Evolutionary conservation across 1,139 yeast genomes (phyloP).

Genomic region (Debaryomycetaceae sp.): DNA sequence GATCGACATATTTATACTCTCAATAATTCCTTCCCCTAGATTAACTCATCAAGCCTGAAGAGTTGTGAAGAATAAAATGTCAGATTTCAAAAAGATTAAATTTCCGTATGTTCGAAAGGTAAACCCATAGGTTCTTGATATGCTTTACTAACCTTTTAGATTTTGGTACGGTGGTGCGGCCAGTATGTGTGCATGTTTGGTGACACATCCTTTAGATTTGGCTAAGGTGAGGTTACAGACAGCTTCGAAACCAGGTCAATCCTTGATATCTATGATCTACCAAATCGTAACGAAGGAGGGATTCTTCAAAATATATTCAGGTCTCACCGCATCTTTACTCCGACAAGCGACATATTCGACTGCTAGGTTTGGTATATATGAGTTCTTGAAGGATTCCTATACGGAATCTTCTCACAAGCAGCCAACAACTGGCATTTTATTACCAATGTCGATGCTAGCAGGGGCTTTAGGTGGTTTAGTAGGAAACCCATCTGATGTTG

Average conservation of each 20-base stretch:
- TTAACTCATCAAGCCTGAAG: too few species aligned
- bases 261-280: constrained; percentile 56
- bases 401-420: constrained; percentile 28
- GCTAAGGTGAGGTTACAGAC: constrained; percentile 86
- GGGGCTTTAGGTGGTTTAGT: constrained; percentile 83
- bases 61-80: neutral
- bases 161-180: constrained; percentile 59
- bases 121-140: too few species aligned
- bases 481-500: constrained; percentile 87
- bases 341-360: constrained; percentile 90
- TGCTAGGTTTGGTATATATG: constrained; percentile 81
- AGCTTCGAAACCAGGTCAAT: constrained; percentile 59
- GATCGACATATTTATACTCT: neutral
- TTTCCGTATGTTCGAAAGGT: constrained; percentile 6
- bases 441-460: constrained; percentile 79
- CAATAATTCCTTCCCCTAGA: too few species aligned
- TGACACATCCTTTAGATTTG: constrained; percentile 72
- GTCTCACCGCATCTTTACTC: constrained; percentile 74
- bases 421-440: constrained; percentile 42
- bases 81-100: constrained; percentile 3
- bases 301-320: constrained; percentile 65
- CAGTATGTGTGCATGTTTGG: constrained; percentile 63
- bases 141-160: constrained; percentile 13
- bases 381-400: constrained; percentile 59
- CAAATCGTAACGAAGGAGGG: constrained; percentile 67